Percentiles rank a stretch among this genome's conserved stretches.
Evolutionary conservation across 352 stramenopile genomes (phyloP).

Genomic region (Pythium myriotylum): DNA sequence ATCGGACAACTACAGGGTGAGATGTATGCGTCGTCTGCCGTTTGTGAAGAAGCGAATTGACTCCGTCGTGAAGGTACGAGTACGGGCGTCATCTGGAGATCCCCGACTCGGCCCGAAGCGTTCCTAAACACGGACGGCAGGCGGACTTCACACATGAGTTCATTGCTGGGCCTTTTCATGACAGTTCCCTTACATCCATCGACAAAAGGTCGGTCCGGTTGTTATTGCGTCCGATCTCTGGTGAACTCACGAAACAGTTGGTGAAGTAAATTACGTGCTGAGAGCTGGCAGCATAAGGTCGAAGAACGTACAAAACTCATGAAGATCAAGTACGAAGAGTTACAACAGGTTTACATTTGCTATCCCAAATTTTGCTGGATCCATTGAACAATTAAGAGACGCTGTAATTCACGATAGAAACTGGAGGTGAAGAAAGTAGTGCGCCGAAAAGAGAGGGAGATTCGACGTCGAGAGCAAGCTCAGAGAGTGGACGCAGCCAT

Average conservation of each 20-base stretch:
- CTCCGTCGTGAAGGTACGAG: slow-evolving; percentile 42
- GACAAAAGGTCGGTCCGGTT: slow-evolving; percentile 43
- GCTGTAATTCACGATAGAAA: slow-evolving; percentile 9
- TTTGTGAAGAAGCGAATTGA: background rate
- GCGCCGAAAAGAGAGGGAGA: slow-evolving; percentile 43
- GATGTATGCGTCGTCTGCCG: background rate
- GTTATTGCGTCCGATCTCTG: background rate
- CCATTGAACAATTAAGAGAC: too few species aligned
- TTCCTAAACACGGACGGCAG: slow-evolving; percentile 50
- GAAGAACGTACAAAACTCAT: slow-evolving; percentile 55
- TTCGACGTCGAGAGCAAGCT: slow-evolving; percentile 37
- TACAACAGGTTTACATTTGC: slow-evolving; percentile 40
- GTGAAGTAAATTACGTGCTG: slow-evolving; percentile 38
- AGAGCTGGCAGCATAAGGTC: slow-evolving; percentile 60
- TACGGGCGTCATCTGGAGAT: slow-evolving; percentile 62
- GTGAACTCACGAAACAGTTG: too few species aligned
- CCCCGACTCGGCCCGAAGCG: slow-evolving; percentile 51
- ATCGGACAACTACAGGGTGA: slow-evolving; percentile 55
- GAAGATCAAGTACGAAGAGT: slow-evolving; percentile 62
- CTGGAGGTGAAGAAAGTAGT: slow-evolving; percentile 48
- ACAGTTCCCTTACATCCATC: slow-evolving; percentile 57
- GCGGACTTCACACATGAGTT: slow-evolving; percentile 63
- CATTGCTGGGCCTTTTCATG: slow-evolving; percentile 48
- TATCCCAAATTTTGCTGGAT: too few species aligned
- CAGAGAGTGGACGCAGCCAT: slow-evolving; percentile 27